Percentiles rank a stretch among this genome's conserved stretches.
Conservation (phyloP, 2,329 filamentous ascomycete genomes). For the Fusarium foetens region DNA sequence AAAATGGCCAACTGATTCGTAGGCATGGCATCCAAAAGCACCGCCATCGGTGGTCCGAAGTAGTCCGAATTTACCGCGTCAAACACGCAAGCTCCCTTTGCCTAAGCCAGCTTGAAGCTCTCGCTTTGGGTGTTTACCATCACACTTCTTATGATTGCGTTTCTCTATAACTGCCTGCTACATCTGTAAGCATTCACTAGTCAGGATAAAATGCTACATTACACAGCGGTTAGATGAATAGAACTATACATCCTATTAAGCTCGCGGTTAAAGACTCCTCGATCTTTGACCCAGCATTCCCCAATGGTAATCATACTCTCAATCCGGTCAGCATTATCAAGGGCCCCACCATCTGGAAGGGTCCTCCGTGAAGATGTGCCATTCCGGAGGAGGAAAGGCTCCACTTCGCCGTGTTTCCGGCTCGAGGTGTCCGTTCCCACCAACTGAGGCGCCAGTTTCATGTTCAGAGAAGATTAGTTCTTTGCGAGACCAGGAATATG, state of each 20-base stretch:
- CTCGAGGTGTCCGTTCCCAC: neutral
- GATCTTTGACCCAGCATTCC: slow-evolving; percentile 10
- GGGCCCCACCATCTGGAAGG: slow-evolving; percentile 2
- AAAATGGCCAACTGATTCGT: neutral
- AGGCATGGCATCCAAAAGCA: neutral
- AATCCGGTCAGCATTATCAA: neutral
- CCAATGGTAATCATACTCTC: neutral
- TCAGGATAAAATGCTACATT: too few relatives aligned
- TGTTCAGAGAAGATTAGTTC: neutral
- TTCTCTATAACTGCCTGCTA: slow-evolving; percentile 31
- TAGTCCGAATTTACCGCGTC: neutral
- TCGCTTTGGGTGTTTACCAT: neutral
- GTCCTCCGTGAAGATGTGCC: slow-evolving; percentile 5
- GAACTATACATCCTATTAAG: neutral
- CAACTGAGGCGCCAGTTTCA: neutral
- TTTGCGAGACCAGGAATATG: neutral
- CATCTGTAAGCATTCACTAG: neutral
- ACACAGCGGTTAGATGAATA: neutral
- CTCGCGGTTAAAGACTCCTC: neutral
- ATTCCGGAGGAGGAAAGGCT: slow-evolving; percentile 12
- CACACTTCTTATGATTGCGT: slow-evolving; percentile 14
- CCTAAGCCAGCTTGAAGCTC: slow-evolving; percentile 1
- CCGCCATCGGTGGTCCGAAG: neutral
- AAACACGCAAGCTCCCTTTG: slow-evolving; percentile 30
- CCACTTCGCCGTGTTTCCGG: slow-evolving; percentile 33